These are phyloP conservation scores for Diaporthe caulivora DNA, from an alignment of 2,329 filamentous ascomycete species.

Conservation along the genomic window DNA sequence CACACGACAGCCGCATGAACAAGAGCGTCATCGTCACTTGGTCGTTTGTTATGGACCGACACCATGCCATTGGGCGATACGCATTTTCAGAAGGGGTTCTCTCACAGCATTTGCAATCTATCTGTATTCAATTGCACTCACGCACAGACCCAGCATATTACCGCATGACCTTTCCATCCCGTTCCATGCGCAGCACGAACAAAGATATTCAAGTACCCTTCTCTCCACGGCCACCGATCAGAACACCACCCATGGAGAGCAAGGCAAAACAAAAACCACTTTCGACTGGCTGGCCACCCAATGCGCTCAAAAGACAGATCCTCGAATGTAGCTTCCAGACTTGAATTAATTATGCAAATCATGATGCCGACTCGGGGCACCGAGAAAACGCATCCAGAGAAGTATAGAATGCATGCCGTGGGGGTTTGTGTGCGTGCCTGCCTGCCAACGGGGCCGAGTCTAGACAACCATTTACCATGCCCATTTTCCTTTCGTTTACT, in stretches of 20 bases:
- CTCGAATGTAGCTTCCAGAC: conserved; percentile 24
- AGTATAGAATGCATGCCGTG: conserved; percentile 29
- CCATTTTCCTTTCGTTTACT: conserved; percentile 30
- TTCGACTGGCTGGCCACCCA: background rate
- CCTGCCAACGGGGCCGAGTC: conserved; percentile 30
- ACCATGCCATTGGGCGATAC: background rate
- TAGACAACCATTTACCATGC: conserved; percentile 39
- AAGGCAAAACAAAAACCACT: background rate
- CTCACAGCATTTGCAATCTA: background rate
- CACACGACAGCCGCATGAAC: background rate
- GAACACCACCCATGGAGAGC: too few relatives aligned
- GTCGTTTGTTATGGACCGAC: too few relatives aligned
- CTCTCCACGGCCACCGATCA: background rate
- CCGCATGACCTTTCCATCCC: background rate
- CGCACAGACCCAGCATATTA: background rate
- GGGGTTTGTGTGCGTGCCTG: conserved; percentile 26
- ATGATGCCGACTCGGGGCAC: conserved; percentile 13
- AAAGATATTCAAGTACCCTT: background rate
- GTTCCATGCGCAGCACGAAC: conserved; percentile 10
- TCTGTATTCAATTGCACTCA: background rate
- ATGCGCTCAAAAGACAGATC: background rate
- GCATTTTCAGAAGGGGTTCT: background rate
- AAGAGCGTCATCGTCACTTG: too few relatives aligned
- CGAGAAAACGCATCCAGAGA: conserved; percentile 27
- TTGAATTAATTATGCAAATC: conserved; percentile 40